Evolutionary conservation across 345 rosid species (phyloP), one percentile per base, ranked within the genome.

Genomic region (Orychophragmus violaceus): DNA sequence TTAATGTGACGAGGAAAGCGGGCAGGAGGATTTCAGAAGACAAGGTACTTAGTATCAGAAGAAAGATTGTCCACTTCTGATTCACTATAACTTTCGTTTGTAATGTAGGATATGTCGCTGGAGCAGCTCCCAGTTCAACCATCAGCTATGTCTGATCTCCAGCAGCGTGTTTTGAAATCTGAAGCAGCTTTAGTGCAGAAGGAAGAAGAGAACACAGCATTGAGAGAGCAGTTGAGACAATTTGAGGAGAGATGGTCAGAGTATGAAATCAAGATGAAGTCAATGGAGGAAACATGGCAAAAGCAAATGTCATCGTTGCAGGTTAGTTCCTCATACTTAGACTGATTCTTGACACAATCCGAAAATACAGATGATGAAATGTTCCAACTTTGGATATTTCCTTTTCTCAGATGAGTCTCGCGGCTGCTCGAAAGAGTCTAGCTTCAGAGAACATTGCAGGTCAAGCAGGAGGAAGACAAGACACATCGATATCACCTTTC

Each of bases 251-350:
- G 76, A 75, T 89, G 95, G 95, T 80, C 75, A 2, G 96, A 88
- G 3, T 87, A 91, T 12, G 96, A 94, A 80, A 73, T 75, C 42
- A 94, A 81, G 77, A 87, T 94, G 96, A 91, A 91, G 81, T 78
- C 88, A 13, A 88, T 87, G 96, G 99, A 94, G 81, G 97, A 91
- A 71, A 81, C 81, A 74, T 95, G 97, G 97, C 89, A 87, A 75
- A 87, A 79, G 78, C 97, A 95, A 77, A 86, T 95, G 91, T 72
- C 81, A 7, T 83, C 99, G 12, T 76, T 88, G 81, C 99, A 90
- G 77, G 99, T 88, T 62, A 27, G 33, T 14, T 50, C 30, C 10
- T 24, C 32, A 18, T 17, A 30, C 25, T 30, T 48, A 6, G 4
- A 12, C 16, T 8, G 27, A 30, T 32, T 30, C 27, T 33, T 13